These are phyloP conservation scores for Pseudogymnoascus sp. DNA, from an alignment of 2,329 filamentous ascomycete species.

Conservation along the genomic window DNA sequence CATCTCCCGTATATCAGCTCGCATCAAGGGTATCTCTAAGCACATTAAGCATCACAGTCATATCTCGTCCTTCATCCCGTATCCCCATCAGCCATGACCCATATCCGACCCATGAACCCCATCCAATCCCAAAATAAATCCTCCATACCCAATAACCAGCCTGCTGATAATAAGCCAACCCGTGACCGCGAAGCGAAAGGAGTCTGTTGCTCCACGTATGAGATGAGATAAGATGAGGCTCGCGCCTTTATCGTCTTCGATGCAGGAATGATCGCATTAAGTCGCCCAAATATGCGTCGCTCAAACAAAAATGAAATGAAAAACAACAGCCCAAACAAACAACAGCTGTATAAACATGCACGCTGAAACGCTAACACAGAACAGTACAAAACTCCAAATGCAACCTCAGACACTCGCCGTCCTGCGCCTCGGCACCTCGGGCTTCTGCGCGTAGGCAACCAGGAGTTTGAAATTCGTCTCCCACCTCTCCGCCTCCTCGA, in stretches of 20 bases:
- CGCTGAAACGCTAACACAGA: neutral
- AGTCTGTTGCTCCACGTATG: conserved; percentile 2
- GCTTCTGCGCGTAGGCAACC: conserved; percentile 64
- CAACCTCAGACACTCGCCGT: conserved; percentile 23
- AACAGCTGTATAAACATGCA: neutral
- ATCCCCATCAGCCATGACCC: neutral
- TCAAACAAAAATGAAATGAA: neutral
- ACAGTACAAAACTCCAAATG: neutral
- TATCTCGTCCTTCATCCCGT: neutral
- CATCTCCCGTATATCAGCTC: neutral
- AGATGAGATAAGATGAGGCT: conserved; percentile 7
- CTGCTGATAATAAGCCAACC: conserved; percentile 7
- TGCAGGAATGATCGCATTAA: neutral
- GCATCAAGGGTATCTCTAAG: conserved; percentile 5
- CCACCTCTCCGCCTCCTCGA: conserved; percentile 79
- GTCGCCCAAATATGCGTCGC: conserved; percentile 1
- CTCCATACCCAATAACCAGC: neutral
- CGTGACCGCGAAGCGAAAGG: neutral
- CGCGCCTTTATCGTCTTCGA: conserved; percentile 11
- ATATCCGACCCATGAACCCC: neutral
- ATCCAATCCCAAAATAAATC: conserved; percentile 1
- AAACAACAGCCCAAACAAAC: neutral
- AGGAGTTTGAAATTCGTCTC: conserved; percentile 83
- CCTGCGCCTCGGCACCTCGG: conserved; percentile 21
- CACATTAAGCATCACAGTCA: conserved; percentile 4